Percentiles rank a stretch among this genome's conserved stretches.
phyloP scores from a whole-genome alignment of 768 basidiomycete genomes.

The Myochromella boudieri region DNA sequence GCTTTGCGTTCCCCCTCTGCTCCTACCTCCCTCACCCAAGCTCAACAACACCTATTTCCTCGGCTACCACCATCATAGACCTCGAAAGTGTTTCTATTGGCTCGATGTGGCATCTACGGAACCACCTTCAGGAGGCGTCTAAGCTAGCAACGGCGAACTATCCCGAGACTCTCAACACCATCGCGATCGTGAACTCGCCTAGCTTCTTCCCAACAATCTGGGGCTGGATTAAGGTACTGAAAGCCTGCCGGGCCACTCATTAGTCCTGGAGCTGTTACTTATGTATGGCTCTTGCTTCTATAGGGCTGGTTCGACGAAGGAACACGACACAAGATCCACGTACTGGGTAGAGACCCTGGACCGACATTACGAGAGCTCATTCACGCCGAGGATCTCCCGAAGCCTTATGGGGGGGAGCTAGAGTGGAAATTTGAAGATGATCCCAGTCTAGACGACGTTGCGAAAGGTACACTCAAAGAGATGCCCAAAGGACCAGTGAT shows the following conservation, averaged over 20 bases:
- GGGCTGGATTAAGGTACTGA: constrained; percentile 75
- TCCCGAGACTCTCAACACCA: constrained; percentile 71
- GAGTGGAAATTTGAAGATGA: constrained; percentile 70
- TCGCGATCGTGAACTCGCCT: constrained; percentile 77
- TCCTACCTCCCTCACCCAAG: constrained; percentile 54
- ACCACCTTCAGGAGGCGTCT: constrained; percentile 75
- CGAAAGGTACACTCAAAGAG: constrained; percentile 42
- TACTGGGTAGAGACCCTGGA: constrained; percentile 64
- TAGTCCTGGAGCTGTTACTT: background rate
- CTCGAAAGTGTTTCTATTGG: constrained; percentile 59
- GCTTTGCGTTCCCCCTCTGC: constrained; percentile 67
- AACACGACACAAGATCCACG: constrained; percentile 74
- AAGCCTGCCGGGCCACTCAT: background rate
- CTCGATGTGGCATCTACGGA: constrained; percentile 68
- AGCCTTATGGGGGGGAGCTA: constrained; percentile 71
- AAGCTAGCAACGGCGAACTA: constrained; percentile 77
- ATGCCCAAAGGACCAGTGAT: constrained; percentile 58
- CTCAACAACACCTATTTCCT: constrained; percentile 53
- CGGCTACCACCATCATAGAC: constrained; percentile 71
- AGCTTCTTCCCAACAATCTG: constrained; percentile 82
- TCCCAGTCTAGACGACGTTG: constrained; percentile 60
- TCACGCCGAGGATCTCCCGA: constrained; percentile 51
- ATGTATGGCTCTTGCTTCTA: background rate
- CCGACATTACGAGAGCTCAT: constrained; percentile 50
- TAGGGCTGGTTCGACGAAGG: constrained; percentile 81